phyloP scores from a whole-genome alignment of 2,329 filamentous ascomycete genomes.

The Graphium sp. region DNA sequence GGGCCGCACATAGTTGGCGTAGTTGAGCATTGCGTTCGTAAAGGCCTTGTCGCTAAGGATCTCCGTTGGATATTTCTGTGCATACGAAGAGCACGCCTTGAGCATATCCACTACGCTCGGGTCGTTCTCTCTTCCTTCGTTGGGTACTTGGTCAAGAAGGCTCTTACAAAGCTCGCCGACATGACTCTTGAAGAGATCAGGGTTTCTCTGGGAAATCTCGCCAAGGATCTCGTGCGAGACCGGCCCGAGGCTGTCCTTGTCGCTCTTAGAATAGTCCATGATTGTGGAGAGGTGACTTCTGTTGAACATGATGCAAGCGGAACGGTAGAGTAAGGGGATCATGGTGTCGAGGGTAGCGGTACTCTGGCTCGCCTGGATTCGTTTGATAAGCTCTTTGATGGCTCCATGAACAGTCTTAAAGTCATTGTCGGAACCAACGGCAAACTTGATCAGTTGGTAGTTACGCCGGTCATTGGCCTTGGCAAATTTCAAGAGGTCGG shows the following conservation, averaged over 20 bases:
- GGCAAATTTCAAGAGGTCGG: slow-evolving; percentile 78
- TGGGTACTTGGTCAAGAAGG: slow-evolving; percentile 66
- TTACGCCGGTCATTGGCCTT: slow-evolving; percentile 79
- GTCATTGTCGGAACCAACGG: slow-evolving; percentile 71
- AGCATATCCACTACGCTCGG: slow-evolving; percentile 70
- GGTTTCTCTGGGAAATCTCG: slow-evolving; percentile 79
- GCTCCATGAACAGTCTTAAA: slow-evolving; percentile 83
- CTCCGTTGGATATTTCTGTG: slow-evolving; percentile 69
- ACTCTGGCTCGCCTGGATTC: slow-evolving; percentile 51
- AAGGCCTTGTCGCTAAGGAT: slow-evolving; percentile 71
- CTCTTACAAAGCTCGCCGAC: slow-evolving; percentile 82
- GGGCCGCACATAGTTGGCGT: slow-evolving; percentile 67
- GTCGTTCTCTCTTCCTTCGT: slow-evolving; percentile 49
- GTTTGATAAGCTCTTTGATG: slow-evolving; percentile 76
- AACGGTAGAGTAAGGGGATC: slow-evolving; percentile 66
- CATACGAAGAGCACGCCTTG: slow-evolving; percentile 86
- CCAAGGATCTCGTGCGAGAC: slow-evolving; percentile 80
- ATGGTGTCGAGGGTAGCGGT: slow-evolving; percentile 62
- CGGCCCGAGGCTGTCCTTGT: slow-evolving; percentile 60
- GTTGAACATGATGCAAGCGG: slow-evolving; percentile 78
- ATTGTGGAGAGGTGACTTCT: slow-evolving; percentile 84
- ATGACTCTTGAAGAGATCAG: slow-evolving; percentile 82
- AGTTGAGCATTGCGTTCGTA: slow-evolving; percentile 62
- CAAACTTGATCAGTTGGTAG: slow-evolving; percentile 78
- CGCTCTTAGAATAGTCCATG: slow-evolving; percentile 70